A percentile compares a stretch with the other conserved stretches of the same genome.
Conservation (phyloP, 2,329 filamentous ascomycete species). For the Xylaria arbuscula region DNA sequence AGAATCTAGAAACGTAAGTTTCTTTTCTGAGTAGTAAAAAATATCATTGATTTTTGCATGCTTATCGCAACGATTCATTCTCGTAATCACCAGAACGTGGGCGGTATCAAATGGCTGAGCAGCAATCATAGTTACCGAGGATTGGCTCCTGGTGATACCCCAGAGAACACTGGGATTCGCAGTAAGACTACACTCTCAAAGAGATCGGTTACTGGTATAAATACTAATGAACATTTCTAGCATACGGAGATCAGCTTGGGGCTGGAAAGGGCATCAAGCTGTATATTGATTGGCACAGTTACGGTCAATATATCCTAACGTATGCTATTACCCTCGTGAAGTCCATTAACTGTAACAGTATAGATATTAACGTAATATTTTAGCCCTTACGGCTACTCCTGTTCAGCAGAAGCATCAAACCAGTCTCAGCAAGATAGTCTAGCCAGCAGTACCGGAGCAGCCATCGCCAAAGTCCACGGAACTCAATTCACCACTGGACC, state of each 20-base stretch:
- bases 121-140: conserved; percentile 56
- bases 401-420: conserved; percentile 43
- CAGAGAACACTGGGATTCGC: conserved; percentile 58
- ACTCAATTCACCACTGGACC: conserved; percentile 53
- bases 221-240: conserved; percentile 49
- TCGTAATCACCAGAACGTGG: background rate
- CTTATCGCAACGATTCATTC: background rate
- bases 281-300: conserved; percentile 49
- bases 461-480: conserved; percentile 44
- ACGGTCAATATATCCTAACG: conserved; percentile 48
- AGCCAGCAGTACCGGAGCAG: conserved; percentile 46
- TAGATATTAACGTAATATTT: background rate
- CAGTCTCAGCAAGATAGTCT: conserved; percentile 50
- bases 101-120: conserved; percentile 15
- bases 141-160: conserved; percentile 55
- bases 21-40: background rate
- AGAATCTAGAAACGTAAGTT: conserved; percentile 44
- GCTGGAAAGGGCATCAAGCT: conserved; percentile 45
- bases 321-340: conserved; percentile 26
- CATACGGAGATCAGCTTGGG: conserved; percentile 59
- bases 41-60: background rate
- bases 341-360: background rate
- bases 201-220: background rate
- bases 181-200: conserved; percentile 34
- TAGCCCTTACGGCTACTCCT: conserved; percentile 48